Evolutionary conservation across 2,329 filamentous ascomycete species (phyloP).

Genomic region (Zopfia rhizophila): DNA sequence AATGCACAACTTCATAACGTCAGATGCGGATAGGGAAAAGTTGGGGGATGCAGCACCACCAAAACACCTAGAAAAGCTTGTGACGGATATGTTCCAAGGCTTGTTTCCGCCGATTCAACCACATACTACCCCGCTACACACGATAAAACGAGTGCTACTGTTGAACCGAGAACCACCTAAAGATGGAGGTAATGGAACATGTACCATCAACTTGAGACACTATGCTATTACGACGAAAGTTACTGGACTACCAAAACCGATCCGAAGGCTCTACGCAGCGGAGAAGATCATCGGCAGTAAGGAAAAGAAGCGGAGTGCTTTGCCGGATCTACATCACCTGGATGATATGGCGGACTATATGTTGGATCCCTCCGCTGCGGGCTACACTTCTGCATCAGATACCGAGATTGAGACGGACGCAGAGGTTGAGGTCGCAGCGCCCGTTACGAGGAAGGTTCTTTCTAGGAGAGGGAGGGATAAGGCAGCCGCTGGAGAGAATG

Average conservation of each 20-base stretch:
- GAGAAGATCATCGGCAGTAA: slow-evolving; percentile 75
- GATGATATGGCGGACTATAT: slow-evolving; percentile 96
- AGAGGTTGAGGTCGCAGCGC: slow-evolving; percentile 83
- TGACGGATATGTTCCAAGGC: slow-evolving; percentile 94
- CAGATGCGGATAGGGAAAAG: slow-evolving; percentile 54
- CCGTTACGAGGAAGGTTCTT: slow-evolving; percentile 71
- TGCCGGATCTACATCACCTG: slow-evolving; percentile 90
- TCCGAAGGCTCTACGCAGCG: slow-evolving; percentile 85
- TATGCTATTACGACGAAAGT: slow-evolving; percentile 94
- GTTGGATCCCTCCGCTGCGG: slow-evolving; percentile 78
- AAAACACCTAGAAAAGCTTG: slow-evolving; percentile 90
- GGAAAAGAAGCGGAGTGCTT: slow-evolving; percentile 68
- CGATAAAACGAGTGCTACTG: slow-evolving; percentile 91
- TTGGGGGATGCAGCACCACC: slow-evolving; percentile 73
- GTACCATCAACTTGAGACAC: slow-evolving; percentile 88
- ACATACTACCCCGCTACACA: slow-evolving; percentile 85
- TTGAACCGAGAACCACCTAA: slow-evolving; percentile 78
- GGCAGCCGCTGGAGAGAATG: slow-evolving; percentile 53
- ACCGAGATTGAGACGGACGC: slow-evolving; percentile 94
- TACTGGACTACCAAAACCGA: slow-evolving; percentile 83
- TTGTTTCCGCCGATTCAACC: slow-evolving; percentile 97
- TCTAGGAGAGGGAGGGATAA: slow-evolving; percentile 61
- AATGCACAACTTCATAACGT: slow-evolving; percentile 95
- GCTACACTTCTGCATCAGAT: slow-evolving; percentile 92
- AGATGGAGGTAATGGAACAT: slow-evolving; percentile 61